Percentiles rank a stretch among this genome's conserved stretches.
Conservation (phyloP, 140 eudicot genomes). For the Cichorium intybus region DNA sequence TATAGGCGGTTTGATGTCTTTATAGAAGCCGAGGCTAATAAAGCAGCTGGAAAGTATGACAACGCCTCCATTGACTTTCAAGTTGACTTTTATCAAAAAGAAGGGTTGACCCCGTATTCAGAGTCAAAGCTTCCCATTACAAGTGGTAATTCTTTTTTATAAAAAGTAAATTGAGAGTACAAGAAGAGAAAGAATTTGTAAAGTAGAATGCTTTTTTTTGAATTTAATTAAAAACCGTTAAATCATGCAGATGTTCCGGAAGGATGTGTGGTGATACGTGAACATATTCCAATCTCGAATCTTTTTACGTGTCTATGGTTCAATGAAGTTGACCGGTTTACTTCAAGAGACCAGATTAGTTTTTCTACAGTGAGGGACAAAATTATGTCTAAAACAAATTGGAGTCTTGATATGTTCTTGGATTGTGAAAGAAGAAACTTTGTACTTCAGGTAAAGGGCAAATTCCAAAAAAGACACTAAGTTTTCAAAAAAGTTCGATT, state of each 20-base stretch:
- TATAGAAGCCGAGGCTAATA: slow-evolving; percentile 90
- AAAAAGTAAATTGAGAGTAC: too few species aligned
- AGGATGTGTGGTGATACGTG: slow-evolving; percentile 78
- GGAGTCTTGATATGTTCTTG: slow-evolving; percentile 75
- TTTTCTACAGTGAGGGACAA: slow-evolving; percentile 85
- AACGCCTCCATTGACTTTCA: slow-evolving; percentile 79
- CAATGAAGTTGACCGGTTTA: slow-evolving; percentile 80
- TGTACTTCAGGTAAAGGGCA: slow-evolving; percentile 86
- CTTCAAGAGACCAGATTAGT: slow-evolving; percentile 77
- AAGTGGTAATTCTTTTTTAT: too few species aligned
- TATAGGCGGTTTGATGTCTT: slow-evolving; percentile 82
- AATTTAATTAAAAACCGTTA: neutral
- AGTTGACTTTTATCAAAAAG: slow-evolving; percentile 57
- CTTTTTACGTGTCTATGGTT: slow-evolving; percentile 83
- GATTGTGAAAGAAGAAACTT: slow-evolving; percentile 90
- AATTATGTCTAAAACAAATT: slow-evolving; percentile 55
- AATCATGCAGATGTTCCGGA: slow-evolving; percentile 78
- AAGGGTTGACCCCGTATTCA: slow-evolving; percentile 82
- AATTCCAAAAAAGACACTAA: too few species aligned
- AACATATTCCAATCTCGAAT: too few species aligned
- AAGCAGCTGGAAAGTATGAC: slow-evolving; percentile 73
- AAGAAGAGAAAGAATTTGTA: too few species aligned
- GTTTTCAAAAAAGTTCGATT: too few species aligned
- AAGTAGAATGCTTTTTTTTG: neutral
- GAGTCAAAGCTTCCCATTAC: slow-evolving; percentile 66